Percentiles rank a stretch among this genome's conserved stretches.
Evolutionary conservation across 345 rosid genomes (phyloP).

Genomic region (Boechera stricta): DNA sequence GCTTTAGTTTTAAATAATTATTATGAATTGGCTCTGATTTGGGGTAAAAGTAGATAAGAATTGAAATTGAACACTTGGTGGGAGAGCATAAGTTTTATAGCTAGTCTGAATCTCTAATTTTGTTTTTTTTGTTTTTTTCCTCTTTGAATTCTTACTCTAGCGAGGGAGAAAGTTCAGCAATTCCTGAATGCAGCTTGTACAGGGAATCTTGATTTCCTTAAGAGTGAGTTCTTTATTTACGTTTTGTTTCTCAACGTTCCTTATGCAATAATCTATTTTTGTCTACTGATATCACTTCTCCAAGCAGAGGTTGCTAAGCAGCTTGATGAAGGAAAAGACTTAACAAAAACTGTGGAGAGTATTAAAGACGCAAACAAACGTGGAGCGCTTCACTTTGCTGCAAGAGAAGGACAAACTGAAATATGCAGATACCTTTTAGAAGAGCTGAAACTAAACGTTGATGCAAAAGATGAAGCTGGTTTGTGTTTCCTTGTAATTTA

Average conservation of each 20-base stretch:
- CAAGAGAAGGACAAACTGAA: slow-evolving; percentile 85
- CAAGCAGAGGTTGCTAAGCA: slow-evolving; percentile 64
- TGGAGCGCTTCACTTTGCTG: slow-evolving; percentile 94
- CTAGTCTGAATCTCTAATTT: slow-evolving; percentile 3
- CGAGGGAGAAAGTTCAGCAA: slow-evolving; percentile 72
- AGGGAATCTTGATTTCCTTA: slow-evolving; percentile 85
- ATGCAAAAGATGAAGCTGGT: slow-evolving; percentile 90
- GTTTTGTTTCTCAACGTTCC: not conserved
- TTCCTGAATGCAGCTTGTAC: slow-evolving; percentile 71
- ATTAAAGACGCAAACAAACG: slow-evolving; percentile 91
- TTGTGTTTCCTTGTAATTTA: not conserved
- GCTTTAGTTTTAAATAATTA: not conserved
- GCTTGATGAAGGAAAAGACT: slow-evolving; percentile 83
- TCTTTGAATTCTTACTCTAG: slow-evolving; percentile 48
- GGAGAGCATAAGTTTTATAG: not conserved
- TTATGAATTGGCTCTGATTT: slow-evolving; percentile 7
- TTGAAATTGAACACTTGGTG: slow-evolving; percentile 4
- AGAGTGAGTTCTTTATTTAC: slow-evolving; percentile 57
- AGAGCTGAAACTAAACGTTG: slow-evolving; percentile 71
- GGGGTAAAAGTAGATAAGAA: not conserved
- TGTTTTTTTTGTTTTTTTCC: not conserved
- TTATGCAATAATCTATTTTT: not conserved
- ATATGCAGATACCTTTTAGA: slow-evolving; percentile 83
- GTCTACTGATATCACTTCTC: slow-evolving; percentile 24
- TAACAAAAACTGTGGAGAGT: slow-evolving; percentile 67